Evolutionary conservation across 352 stramenopile genomes (phyloP).

Genomic region (Globisporangium solare): DNA sequence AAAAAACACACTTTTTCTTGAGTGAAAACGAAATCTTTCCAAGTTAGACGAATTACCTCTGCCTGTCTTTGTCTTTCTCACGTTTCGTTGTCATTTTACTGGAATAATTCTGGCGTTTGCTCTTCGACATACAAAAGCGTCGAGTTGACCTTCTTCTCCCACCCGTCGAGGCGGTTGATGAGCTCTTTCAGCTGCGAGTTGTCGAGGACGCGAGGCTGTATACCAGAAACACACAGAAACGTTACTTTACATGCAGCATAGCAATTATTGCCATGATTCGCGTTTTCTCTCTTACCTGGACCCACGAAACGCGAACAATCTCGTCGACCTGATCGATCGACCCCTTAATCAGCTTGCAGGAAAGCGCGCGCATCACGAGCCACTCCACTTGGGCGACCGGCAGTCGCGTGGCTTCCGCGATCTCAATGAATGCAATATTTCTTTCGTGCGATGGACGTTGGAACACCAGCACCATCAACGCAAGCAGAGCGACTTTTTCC

Average conservation of each 20-base stretch:
- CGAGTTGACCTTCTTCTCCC: conserved; percentile 82
- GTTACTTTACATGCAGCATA: neutral
- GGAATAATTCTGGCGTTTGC: conserved; percentile 83
- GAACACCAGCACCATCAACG: conserved; percentile 97
- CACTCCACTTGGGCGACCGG: conserved; percentile 94
- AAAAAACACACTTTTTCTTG: too few relatives aligned
- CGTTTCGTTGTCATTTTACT: conserved; percentile 32
- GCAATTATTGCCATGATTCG: too few relatives aligned
- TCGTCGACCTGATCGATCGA: conserved; percentile 91
- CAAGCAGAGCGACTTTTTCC: conserved; percentile 97
- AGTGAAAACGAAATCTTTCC: too few relatives aligned
- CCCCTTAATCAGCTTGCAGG: conserved; percentile 94
- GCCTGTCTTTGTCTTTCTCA: neutral
- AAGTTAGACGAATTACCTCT: neutral
- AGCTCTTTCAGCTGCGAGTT: conserved; percentile 77
- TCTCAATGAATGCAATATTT: conserved; percentile 92
- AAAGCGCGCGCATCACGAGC: conserved; percentile 97
- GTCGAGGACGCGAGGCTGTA: conserved; percentile 72
- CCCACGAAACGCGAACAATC: conserved; percentile 94
- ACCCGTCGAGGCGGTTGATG: conserved; percentile 57
- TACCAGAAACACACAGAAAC: neutral
- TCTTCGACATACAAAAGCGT: conserved; percentile 84
- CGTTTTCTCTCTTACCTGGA: conserved; percentile 60
- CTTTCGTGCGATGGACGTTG: conserved; percentile 91
- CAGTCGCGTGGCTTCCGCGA: conserved; percentile 86